These are phyloP conservation scores for Saccharomycopsis phalli DNA, from an alignment of 1,139 yeast genomes.

Conservation along the genomic window DNA sequence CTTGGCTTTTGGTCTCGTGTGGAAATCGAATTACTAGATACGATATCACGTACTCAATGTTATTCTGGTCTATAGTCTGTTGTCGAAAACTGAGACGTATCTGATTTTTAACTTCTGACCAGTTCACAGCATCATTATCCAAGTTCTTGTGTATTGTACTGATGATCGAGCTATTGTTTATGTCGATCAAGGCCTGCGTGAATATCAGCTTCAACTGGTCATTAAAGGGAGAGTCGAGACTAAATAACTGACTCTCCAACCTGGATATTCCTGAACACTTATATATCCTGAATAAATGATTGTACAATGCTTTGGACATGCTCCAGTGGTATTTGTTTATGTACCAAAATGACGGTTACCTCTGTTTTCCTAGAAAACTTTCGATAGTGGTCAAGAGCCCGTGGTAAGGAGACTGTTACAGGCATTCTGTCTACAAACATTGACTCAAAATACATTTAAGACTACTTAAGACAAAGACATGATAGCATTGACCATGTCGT, in stretches of 20 bases:
- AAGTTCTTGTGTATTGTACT: too few relatives aligned
- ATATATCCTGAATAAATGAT: constrained; percentile 2
- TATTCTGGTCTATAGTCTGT: not conserved
- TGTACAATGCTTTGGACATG: too few relatives aligned
- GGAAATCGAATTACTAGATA: constrained; percentile 4
- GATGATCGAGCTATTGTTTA: constrained; percentile 1
- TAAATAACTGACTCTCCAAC: not conserved
- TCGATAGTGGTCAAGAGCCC: too few relatives aligned
- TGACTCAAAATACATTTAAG: too few relatives aligned
- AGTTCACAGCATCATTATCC: not conserved
- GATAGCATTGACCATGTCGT: constrained; percentile 93
- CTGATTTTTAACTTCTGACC: not conserved
- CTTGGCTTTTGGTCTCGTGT: constrained; percentile 1
- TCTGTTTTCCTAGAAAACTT: too few relatives aligned
- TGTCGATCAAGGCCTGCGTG: constrained; percentile 1
- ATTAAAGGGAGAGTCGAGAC: not conserved
- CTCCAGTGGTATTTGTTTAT: too few relatives aligned
- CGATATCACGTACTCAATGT: not conserved
- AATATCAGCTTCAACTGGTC: constrained; percentile 4
- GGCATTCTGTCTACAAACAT: too few relatives aligned
- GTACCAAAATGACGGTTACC: too few relatives aligned
- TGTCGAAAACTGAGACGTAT: constrained; percentile 3
- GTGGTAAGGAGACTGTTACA: too few relatives aligned
- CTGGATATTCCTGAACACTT: constrained; percentile 6
- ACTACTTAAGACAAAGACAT: constrained; percentile 69